Base-by-base conservation (phyloP, 2,329 filamentous ascomycete genomes). In the Thelonectria blattea region DNA sequence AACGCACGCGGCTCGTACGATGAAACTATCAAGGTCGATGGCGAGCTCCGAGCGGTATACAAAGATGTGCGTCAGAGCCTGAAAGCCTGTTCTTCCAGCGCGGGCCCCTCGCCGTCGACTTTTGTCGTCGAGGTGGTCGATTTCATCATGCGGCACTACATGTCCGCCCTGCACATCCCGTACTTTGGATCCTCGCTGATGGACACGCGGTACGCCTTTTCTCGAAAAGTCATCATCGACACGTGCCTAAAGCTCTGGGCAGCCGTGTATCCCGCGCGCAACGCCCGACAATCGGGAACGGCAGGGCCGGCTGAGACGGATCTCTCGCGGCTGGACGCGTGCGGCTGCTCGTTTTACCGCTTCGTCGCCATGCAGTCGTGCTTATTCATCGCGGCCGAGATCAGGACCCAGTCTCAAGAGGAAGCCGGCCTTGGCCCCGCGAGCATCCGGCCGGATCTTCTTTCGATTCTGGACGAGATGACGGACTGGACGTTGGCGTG, bases 81-180 rank as follows among this genome's bases (percentile, higher is more conserved):
- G 1, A 73, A 75, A 17, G 53, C 41, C 9, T 72, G 60, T 45
- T 69, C 34, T 37, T 51, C 63, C 1, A 51, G 22, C 6, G 65
- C 67, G 14, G 45, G 39, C 3, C 65, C 27, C 10, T 24, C 71
- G 0, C 74, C 72, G 0, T 71, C 75, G 0, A 58, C 64, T 0
- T 83, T 83, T 54, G 77, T 80, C n/a, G 67, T 78, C 5, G 77
- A 79, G 3, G 65, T 82, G 1, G 68, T 85, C 6, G 81, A 86
- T 27, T 76, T 85, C 43, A 71, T 85, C 20, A 77, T 86, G 61
- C 79, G 82, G 24, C 82, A 84, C 9, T 86, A 85, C 65, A 71
- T 88, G 3, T 75, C 84, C 6, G 75, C 81, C 0, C 76, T 90
- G 0, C 87, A 90, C 66, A 75, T 83, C 2, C 83, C 83, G 0